Evolutionary conservation across 495 filamentous ascomycete genomes (phyloP).

Genomic region (Parathielavia hyrcaniae): DNA sequence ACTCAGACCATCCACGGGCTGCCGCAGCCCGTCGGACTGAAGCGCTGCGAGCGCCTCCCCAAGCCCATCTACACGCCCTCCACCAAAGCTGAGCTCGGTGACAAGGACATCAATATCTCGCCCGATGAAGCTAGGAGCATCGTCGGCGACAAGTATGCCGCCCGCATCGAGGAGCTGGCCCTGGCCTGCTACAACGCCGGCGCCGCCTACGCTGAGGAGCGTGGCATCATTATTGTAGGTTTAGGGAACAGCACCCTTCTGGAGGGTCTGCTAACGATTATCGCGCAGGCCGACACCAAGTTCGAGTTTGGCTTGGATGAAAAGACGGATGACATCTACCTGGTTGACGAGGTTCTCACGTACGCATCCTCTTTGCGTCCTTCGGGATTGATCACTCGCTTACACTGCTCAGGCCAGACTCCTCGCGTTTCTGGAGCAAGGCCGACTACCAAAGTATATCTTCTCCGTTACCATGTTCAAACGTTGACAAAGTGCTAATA

Average conservation of each 20-base stretch:
- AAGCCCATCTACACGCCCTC: slow-evolving; percentile 76
- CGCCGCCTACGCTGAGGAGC: slow-evolving; percentile 63
- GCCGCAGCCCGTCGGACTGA: slow-evolving; percentile 56
- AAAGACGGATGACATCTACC: slow-evolving; percentile 65
- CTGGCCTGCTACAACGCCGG: slow-evolving; percentile 68
- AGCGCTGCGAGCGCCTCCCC: slow-evolving; percentile 67
- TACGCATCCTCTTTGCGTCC: background rate
- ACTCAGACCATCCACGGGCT: slow-evolving; percentile 78
- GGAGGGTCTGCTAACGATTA: background rate
- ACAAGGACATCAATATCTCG: slow-evolving; percentile 88
- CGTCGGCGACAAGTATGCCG: slow-evolving; percentile 69
- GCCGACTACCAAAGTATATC: slow-evolving; percentile 52
- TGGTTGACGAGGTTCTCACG: slow-evolving; percentile 90
- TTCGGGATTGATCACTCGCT: background rate
- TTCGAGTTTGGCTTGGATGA: slow-evolving; percentile 63
- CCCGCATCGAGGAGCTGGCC: slow-evolving; percentile 64
- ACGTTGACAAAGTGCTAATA: background rate
- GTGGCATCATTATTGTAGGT: slow-evolving; percentile 70
- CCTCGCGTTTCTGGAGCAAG: slow-evolving; percentile 81
- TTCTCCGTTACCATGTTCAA: no score
- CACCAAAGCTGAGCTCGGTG: slow-evolving; percentile 81
- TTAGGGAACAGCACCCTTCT: background rate
- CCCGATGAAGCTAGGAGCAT: slow-evolving; percentile 61
- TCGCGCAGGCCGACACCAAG: slow-evolving; percentile 49
- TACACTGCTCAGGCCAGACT: slow-evolving; percentile 45